Base-by-base conservation (phyloP, 352 stramenopile species). In the Pelagophyceae sp. region DNA sequence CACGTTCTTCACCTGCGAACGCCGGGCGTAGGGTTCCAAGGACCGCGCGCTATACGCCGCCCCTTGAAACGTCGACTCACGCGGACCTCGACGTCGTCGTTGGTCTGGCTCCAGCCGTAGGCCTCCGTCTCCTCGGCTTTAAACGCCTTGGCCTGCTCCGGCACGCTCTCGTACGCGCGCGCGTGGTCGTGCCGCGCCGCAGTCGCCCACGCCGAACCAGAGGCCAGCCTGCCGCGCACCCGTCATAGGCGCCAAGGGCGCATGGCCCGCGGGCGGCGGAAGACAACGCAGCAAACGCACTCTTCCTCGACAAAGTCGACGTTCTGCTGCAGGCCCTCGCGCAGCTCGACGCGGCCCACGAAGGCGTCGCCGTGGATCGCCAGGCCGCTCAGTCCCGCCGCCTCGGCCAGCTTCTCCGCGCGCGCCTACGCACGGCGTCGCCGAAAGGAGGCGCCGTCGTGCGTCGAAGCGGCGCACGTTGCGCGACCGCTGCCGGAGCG, bases 361-460 rank as follows among this genome's bases (percentile, higher is more conserved):
- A 38, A 74, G 38, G 67, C 67, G 67, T 74, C 67, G 67, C 67
- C 67, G 33, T 74, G 33, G 20, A 74, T 58, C 17, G 35, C 31
- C 2, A 74, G 38, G 20, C 67, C 67, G 5, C 2, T 51, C 33
- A 74, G 38, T 23, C 67, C 67, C 33, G 35, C 33, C 2, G 67
- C 67, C 6, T 31, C 67, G 11, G 17, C 19, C 35, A 74, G n/a
- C 35, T 35, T 50, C 35, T 51, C 67, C 20, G 67, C 67, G 11
- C 67, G 67, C 33, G 67, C n/a, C n/a, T n/a, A n/a, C n/a, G n/a
- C n/a, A n/a, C n/a, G n/a, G n/a, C n/a, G n/a, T n/a, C n/a, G n/a
- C n/a, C n/a, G n/a, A n/a, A n/a, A n/a, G n/a, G n/a, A n/a, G n/a
- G n/a, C n/a, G n/a, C n/a, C n/a, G n/a, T n/a, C n/a, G n/a, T n/a